phyloP scores from a whole-genome alignment of 1,284 basidiomycete species.

The Trichosporon faecale region DNA sequence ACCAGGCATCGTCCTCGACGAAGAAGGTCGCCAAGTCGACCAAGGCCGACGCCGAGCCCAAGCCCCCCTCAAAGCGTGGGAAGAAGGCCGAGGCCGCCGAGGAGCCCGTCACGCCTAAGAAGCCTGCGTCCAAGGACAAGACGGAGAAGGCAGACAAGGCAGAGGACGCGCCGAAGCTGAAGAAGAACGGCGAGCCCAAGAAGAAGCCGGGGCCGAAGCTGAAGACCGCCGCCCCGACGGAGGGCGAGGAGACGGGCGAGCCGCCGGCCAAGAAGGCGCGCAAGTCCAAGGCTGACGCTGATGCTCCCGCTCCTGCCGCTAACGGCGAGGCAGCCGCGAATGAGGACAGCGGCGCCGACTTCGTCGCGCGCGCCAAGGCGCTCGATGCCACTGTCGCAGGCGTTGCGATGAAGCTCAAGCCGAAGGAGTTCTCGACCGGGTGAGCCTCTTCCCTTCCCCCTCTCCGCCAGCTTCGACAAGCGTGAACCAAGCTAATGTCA shows the following conservation, averaged over 20 bases:
- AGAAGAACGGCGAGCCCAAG: slow-evolving; percentile 1
- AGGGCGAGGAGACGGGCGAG: neutral
- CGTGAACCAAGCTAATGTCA: slow-evolving; percentile 11
- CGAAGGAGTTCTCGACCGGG: slow-evolving; percentile 23
- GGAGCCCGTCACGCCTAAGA: neutral
- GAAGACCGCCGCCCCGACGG: neutral
- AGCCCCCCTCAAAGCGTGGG: neutral
- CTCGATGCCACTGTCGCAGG: slow-evolving; percentile 18
- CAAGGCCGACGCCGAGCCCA: neutral
- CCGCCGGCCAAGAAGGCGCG: slow-evolving; percentile 9
- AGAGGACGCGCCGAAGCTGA: slow-evolving; percentile 12
- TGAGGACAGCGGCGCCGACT: slow-evolving; percentile 3
- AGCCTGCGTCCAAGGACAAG: neutral
- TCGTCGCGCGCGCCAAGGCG: neutral
- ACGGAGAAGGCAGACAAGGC: too few relatives aligned
- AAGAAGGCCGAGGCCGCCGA: slow-evolving; percentile 1
- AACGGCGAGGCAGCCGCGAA: neutral
- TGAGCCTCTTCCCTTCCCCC: slow-evolving; percentile 9
- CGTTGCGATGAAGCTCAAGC: slow-evolving; percentile 13
- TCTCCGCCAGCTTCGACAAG: neutral
- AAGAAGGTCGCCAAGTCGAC: neutral
- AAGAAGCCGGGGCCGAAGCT: slow-evolving; percentile 12
- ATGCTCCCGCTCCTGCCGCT: neutral
- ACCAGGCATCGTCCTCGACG: neutral
- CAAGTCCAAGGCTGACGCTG: neutral